Base-by-base conservation (phyloP, 1,139 yeast species). In the Candida pseudoviswanathii region DNA sequence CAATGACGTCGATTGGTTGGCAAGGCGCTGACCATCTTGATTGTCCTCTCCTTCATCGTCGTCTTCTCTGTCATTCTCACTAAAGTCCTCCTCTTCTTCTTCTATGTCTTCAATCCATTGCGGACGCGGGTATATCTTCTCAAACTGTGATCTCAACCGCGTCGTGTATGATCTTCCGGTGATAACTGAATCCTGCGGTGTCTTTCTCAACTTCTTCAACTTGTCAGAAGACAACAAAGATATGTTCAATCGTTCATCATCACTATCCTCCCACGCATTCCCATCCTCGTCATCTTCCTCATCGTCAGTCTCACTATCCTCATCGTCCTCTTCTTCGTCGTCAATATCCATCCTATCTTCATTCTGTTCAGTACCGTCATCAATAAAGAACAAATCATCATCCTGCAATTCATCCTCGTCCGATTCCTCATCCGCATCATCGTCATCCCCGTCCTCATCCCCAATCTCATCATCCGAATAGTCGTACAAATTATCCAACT, bases 251-350 rank as follows among this genome's bases (percentile, higher is more conserved):
- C 75, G 76, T 57, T 92, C 98, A 65, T 94, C 99, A 62, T 94
- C 99, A 52, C 96, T 86, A 67, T 94, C 99, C 21, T 70, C 69
- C 99, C 99, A 95, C 5, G 91, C 96, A 51, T 75, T 78, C 26
- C 68, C 73, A 2, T 48, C 73, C 4, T 58, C 66, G 4, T 61
- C 68, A 3, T 55, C 67, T 25, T 61, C 63, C n/a, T 67, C 73
- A 4, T 63, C 66, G 3, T 63, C 70, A 29, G 63, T 59, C 7
- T 62, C 71, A 51, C 75, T 82, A 4, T 70, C 62, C 10, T 76
- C 82, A 75, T 77, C 75, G 45, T 55, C 61, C 26, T 66, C 73
- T 30, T 59, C 66, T 7, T 56, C 69, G 9, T 59, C 69, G 9
- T 60, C 67, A 37, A 37, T 37, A 25, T 11, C 44, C 38, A 26